Conservation (phyloP, 129 eudicot species). For the Smallanthus sonchifolius region DNA sequence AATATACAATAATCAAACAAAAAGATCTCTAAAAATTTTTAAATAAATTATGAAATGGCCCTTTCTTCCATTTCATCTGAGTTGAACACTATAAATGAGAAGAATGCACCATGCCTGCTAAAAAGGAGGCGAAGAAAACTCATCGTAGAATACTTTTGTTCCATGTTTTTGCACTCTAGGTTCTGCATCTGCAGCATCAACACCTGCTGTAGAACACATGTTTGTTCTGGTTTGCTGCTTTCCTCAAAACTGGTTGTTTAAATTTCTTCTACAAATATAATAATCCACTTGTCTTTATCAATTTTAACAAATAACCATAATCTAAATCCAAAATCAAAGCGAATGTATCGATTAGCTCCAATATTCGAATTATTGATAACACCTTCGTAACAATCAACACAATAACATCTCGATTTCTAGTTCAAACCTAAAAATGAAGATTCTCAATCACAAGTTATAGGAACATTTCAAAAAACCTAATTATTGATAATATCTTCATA, state of each 20-base stretch:
- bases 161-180: slow-evolving; percentile 19
- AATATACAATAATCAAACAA: too few relatives aligned
- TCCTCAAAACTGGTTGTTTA: slow-evolving; percentile 33
- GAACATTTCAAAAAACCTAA: not conserved
- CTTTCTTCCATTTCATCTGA: too few relatives aligned
- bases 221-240: slow-evolving; percentile 18
- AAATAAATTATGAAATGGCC: too few relatives aligned
- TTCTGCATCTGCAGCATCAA: slow-evolving; percentile 17
- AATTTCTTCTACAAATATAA: slow-evolving; percentile 60
- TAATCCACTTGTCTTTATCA: not conserved
- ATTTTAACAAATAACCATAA: not conserved
- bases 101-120: too few relatives aligned
- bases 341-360: not conserved
- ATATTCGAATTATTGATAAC: not conserved
- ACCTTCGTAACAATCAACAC: not conserved
- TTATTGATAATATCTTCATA: not conserved
- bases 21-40: too few relatives aligned
- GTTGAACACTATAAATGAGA: too few relatives aligned
- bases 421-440: not conserved
- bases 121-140: too few relatives aligned
- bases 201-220: slow-evolving; percentile 12
- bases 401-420: not conserved
- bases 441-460: not conserved
- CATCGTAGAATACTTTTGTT: too few relatives aligned
- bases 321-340: not conserved